These are phyloP conservation scores for Erodium texanum DNA, from an alignment of 441 rosid species.

Conservation along the genomic window DNA sequence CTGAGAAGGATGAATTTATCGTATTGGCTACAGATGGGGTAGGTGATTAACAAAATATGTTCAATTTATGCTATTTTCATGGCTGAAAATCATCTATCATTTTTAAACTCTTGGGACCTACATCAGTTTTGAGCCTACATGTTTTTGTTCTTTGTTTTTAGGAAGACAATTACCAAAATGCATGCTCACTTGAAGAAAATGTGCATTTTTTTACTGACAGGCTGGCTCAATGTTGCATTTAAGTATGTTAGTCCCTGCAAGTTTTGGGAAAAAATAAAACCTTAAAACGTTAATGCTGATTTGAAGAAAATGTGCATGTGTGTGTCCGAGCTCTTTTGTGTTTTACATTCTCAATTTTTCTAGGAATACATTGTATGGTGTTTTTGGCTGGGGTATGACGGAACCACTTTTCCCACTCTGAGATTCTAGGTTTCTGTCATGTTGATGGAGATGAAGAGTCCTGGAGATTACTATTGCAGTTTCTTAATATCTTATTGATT, in stretches of 20 bases:
- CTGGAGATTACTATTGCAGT: background rate
- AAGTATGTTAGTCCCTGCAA: background rate
- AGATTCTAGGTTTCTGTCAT: background rate
- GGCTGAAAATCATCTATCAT: background rate
- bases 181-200: background rate
- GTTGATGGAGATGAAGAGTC: background rate
- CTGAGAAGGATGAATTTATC: background rate
- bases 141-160: background rate
- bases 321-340: too few species aligned
- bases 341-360: background rate
- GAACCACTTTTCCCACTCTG: background rate
- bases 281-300: background rate
- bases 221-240: background rate
- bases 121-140: background rate
- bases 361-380: background rate
- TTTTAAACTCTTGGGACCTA: background rate
- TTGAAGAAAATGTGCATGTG: background rate
- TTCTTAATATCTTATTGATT: background rate
- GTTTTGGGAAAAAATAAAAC: background rate
- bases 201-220: background rate
- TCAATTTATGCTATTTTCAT: background rate
- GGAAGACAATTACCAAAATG: background rate
- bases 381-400: background rate
- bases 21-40: slow-evolving; percentile 10
- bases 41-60: background rate